phyloP scores from a whole-genome alignment of 1,284 basidiomycete genomes.

The Ganoderma sinense region DNA sequence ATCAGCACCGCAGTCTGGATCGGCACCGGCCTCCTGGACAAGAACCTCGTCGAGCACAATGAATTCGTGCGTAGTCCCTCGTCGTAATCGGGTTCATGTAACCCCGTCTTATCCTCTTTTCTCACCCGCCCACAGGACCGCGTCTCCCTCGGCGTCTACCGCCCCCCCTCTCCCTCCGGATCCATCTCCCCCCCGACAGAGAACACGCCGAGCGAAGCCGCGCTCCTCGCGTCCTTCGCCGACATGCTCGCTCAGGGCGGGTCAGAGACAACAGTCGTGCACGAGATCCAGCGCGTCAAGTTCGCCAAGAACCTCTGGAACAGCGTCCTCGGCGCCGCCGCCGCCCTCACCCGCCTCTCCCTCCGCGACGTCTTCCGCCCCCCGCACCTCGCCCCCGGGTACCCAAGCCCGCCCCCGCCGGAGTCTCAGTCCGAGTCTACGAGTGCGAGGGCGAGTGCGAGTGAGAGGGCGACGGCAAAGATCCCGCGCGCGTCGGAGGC shows the following conservation, averaged over 20 bases:
- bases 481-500: constrained; percentile 47
- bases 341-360: constrained; percentile 59
- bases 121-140: constrained; percentile 50
- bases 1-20: constrained; percentile 65
- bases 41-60: constrained; percentile 59
- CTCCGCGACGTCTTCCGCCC: constrained; percentile 61
- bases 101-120: background rate
- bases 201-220: constrained; percentile 53
- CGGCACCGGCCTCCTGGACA: constrained; percentile 53
- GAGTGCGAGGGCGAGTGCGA: background rate
- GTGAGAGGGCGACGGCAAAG: constrained; percentile 36
- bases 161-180: constrained; percentile 39
- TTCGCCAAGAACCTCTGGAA: constrained; percentile 75
- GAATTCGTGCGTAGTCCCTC: constrained; percentile 51
- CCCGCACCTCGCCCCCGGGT: constrained; percentile 38
- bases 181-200: constrained; percentile 44
- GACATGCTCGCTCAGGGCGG: constrained; percentile 57
- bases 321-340: constrained; percentile 58
- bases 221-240: constrained; percentile 54
- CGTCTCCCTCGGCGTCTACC: constrained; percentile 60
- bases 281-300: constrained; percentile 68
- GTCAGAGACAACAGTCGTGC: constrained; percentile 53
- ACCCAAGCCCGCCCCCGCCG: background rate
- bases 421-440: background rate
- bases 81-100: background rate